These are phyloP conservation scores for Penicillium nordicum DNA, from an alignment of 2,329 filamentous ascomycete genomes.

Conservation along the genomic window DNA sequence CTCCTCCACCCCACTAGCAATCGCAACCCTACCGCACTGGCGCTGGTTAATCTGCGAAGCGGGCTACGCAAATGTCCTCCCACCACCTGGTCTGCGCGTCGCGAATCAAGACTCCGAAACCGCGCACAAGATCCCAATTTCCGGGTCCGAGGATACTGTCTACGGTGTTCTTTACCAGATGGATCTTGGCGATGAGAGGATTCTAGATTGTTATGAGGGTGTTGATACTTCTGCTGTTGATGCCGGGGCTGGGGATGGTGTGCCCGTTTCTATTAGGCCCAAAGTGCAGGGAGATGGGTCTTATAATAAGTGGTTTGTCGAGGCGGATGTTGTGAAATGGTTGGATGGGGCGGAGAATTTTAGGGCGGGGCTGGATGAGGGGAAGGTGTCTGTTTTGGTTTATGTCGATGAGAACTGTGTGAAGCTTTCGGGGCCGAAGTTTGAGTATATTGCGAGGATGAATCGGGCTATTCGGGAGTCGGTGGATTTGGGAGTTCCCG, in stretches of 20 bases:
- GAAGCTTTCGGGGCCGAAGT: conserved; percentile 29
- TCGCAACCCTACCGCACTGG: conserved; percentile 39
- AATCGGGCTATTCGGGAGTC: conserved; percentile 43
- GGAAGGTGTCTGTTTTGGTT: conserved; percentile 32
- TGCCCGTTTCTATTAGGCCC: conserved; percentile 23
- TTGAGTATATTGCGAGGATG: conserved; percentile 43
- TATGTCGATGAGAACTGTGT: conserved; percentile 44
- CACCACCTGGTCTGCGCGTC: conserved; percentile 24
- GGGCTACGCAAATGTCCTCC: conserved; percentile 44
- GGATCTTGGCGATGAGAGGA: conserved; percentile 33
- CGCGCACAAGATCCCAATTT: conserved; percentile 21
- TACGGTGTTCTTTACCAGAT: conserved; percentile 44
- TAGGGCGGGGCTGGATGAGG: conserved; percentile 2
- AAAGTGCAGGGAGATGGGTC: conserved; percentile 32
- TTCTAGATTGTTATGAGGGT: conserved; percentile 41
- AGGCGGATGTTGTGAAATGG: conserved; percentile 31
- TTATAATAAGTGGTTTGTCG: conserved; percentile 41
- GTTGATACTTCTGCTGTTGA: conserved; percentile 25
- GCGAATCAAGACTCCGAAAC: conserved; percentile 14
- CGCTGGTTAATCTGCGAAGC: conserved; percentile 42
- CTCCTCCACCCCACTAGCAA: conserved; percentile 37
- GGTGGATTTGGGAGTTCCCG: conserved; percentile 33
- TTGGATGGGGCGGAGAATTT: conserved; percentile 24
- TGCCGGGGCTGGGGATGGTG: background rate
- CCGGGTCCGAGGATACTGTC: conserved; percentile 29